Evolutionary conservation across 352 stramenopile genomes (phyloP), one percentile per base, ranked within the genome.

Genomic region (Pythium monospermum): DNA sequence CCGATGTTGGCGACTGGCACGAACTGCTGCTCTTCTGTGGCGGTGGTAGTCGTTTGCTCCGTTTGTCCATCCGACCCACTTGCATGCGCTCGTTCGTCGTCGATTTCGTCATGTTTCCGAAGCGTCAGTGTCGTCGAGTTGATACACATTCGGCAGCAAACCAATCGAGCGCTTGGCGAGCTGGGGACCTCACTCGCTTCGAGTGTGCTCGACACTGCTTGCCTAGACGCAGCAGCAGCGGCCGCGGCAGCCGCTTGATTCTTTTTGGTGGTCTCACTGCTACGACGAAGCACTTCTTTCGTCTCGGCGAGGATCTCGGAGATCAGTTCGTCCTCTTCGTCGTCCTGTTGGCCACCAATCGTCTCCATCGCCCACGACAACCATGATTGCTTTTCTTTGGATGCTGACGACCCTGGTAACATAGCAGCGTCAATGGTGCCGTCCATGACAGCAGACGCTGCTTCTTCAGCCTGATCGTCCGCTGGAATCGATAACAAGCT

Each of bases 1-100:
- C 83, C 83, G 28, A 94, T 53, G 55, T 92, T 91, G 44, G 83
- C 83, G 23, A 94, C 83, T 19, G 83, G 83, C 31, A 94, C 76
- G 5, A 87, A 59, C 35, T 85, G 61, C 42, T 90, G 77, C 31
- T 83, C 52, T 12, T 61, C 55, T n/a, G 38, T 26, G 22, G 35
- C 33, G 23, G 10, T 66, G 39, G 6, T 57, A 6, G 27, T 23
- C 39, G 28, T 73, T 57, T 54, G 56, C 28, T 8, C 2, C n/a
- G 8, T 21, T 33, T 6, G 53, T 21, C 4, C 59, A 39, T 3
- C 31, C 2, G 25, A n/a, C n/a, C n/a, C n/a, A n/a, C n/a, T n/a
- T n/a, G n/a, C n/a, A n/a, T n/a, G n/a, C n/a, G n/a, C n/a, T n/a
- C 46, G 39, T 46, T 67, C 23, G 6, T 47, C 41, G 4, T 42